Conservation (phyloP, 2,329 filamentous ascomycete genomes). For the Teratosphaeria viscida region DNA sequence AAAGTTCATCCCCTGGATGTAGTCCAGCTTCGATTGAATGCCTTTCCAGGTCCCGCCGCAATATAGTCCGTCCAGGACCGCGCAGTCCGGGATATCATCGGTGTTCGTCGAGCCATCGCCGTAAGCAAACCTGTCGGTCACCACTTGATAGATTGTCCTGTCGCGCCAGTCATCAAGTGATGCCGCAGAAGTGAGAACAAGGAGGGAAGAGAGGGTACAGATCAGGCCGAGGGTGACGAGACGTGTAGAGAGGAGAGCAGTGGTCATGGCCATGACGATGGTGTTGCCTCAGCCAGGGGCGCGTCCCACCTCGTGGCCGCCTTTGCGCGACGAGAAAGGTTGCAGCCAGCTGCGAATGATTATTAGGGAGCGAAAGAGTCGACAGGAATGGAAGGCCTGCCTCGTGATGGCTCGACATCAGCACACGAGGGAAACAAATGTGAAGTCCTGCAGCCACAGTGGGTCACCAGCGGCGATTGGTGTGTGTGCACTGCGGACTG, state of each 20-base stretch:
- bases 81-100: constrained; percentile 10
- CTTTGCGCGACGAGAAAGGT: not conserved
- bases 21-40: constrained; percentile 32
- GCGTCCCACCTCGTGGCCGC: not conserved
- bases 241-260: not conserved
- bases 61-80: constrained; percentile 19
- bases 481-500: not conserved
- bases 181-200: constrained; percentile 14
- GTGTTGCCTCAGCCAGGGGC: not conserved
- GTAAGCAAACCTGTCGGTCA: constrained; percentile 30
- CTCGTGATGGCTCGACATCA: not conserved
- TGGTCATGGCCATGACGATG: not conserved
- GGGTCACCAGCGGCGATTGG: not conserved
- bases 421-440: not conserved
- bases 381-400: not conserved
- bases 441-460: not conserved
- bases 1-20: constrained; percentile 34
- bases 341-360: not conserved
- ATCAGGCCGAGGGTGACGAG: not conserved
- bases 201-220: not conserved
- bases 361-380: not conserved
- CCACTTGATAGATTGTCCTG: constrained; percentile 30
- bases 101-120: constrained; percentile 13
- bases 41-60: constrained; percentile 34
- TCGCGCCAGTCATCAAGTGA: constrained; percentile 28